Percentiles rank a stretch among this genome's conserved stretches.
phyloP scores from a whole-genome alignment of 1,284 basidiomycete genomes.

The Apiotrichum sp. region DNA sequence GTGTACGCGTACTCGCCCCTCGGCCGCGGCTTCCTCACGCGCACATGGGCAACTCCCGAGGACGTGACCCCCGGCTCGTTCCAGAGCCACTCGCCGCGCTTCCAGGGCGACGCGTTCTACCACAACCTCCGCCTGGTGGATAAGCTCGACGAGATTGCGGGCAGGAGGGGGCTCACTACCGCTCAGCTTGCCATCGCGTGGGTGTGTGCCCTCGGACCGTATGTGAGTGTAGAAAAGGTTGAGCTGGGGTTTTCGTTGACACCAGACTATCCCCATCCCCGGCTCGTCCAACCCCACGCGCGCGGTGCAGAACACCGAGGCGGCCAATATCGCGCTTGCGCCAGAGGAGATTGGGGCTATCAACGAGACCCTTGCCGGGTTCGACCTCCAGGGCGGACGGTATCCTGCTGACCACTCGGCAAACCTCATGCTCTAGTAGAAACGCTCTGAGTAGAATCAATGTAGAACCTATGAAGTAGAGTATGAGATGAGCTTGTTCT shows the following conservation, averaged over 20 bases:
- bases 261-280: constrained; percentile 54
- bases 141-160: constrained; percentile 49
- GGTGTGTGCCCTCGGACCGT: constrained; percentile 52
- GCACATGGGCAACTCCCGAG: constrained; percentile 50
- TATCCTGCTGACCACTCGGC: constrained; percentile 20
- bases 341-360: constrained; percentile 44
- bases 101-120: constrained; percentile 51
- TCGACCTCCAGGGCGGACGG: constrained; percentile 29
- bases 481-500: too few species aligned
- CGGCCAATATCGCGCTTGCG: constrained; percentile 49
- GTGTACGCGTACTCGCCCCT: constrained; percentile 59
- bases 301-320: constrained; percentile 51
- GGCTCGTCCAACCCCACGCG: constrained; percentile 52
- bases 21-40: constrained; percentile 57
- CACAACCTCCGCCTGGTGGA: constrained; percentile 57
- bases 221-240: constrained; percentile 28
- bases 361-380: constrained; percentile 43
- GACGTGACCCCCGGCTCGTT: constrained; percentile 52
- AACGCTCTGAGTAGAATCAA: too few species aligned
- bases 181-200: constrained; percentile 61
- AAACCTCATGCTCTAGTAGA: constrained; percentile 12
- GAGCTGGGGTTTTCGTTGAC: too few species aligned
- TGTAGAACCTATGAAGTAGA: too few species aligned
- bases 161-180: constrained; percentile 52
- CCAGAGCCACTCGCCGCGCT: constrained; percentile 29